A percentile compares a stretch with the other conserved stretches of the same genome.
These are phyloP conservation scores for Aspergillus tamarii DNA, from an alignment of 2,329 filamentous ascomycete species.

Conservation along the genomic window DNA sequence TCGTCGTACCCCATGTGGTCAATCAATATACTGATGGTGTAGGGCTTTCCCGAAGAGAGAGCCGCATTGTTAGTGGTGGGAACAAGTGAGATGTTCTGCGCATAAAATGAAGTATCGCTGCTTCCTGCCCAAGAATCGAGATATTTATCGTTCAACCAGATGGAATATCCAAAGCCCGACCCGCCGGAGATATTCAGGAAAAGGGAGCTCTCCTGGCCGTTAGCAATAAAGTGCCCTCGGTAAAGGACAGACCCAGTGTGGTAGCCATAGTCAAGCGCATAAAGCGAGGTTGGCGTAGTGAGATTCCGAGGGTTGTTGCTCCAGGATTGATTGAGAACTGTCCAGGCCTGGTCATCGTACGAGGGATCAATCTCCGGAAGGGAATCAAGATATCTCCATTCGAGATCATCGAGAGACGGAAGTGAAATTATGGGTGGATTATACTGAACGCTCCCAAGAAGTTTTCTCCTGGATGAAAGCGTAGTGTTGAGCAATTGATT, in stretches of 20 bases:
- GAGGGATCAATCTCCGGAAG: constrained; percentile 16
- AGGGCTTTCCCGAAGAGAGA: constrained; percentile 12
- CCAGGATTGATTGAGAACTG: constrained; percentile 4
- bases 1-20: constrained; percentile 35
- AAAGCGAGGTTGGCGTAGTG: constrained; percentile 28
- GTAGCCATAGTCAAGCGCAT: constrained; percentile 36
- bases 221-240: constrained; percentile 32
- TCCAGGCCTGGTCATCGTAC: constrained; percentile 22
- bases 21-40: constrained; percentile 26
- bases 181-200: constrained; percentile 29
- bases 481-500: background rate
- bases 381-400: constrained; percentile 22
- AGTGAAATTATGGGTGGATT: constrained; percentile 10
- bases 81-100: constrained; percentile 9
- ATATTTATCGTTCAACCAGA: constrained; percentile 30
- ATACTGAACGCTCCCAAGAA: constrained; percentile 20
- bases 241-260: constrained; percentile 33
- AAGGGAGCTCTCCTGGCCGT: constrained; percentile 26
- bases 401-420: constrained; percentile 14
- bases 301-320: constrained; percentile 16
- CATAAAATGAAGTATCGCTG: constrained; percentile 11
- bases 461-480: background rate
- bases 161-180: constrained; percentile 29
- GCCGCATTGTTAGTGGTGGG: background rate
- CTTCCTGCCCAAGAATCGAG: constrained; percentile 32